phyloP scores from a whole-genome alignment of 352 stramenopile species.

The Globisporangium paddicum region DNA sequence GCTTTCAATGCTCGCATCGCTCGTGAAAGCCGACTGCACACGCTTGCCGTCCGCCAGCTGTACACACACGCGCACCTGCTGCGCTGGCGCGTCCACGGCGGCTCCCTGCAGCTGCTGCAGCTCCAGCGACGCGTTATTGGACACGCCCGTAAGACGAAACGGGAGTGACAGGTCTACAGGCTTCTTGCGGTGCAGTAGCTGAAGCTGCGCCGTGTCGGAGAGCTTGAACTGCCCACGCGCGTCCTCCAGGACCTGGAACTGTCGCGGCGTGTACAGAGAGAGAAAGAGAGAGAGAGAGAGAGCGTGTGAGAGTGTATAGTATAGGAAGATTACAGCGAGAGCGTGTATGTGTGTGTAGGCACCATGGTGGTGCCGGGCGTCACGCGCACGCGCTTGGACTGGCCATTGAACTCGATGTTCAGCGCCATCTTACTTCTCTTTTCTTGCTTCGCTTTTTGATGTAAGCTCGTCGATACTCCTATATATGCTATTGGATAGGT shows the following conservation, averaged over 20 bases:
- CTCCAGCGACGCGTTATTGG: conserved; percentile 78
- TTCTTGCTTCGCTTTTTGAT: neutral
- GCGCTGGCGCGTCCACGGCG: conserved; percentile 14
- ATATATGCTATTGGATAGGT: neutral
- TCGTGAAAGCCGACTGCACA: conserved; percentile 59
- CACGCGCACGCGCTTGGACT: conserved; percentile 72
- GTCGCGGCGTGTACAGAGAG: neutral
- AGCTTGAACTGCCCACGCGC: conserved; percentile 55
- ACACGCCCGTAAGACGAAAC: conserved; percentile 82
- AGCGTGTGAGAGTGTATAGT: neutral
- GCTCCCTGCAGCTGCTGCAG: conserved; percentile 31
- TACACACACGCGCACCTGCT: conserved; percentile 78
- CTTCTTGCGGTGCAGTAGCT: conserved; percentile 63
- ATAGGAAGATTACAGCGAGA: neutral
- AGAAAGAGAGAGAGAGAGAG: neutral
- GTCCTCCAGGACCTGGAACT: conserved; percentile 77
- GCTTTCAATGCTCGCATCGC: conserved; percentile 41
- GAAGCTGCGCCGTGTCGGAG: conserved; percentile 30
- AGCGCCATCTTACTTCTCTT: conserved; percentile 48
- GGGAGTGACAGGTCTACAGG: conserved; percentile 75
- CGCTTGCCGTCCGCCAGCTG: conserved; percentile 74
- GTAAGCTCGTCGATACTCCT: neutral
- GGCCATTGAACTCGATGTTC: conserved; percentile 65
- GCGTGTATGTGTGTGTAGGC: neutral
- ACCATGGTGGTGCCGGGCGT: conserved; percentile 77